phyloP scores from a whole-genome alignment of 306 rosid species.

The peach (Prunus persica) region Prunus_persica_NCBIv2 NC_034016.1:21651001-21651500 shows the following conservation, averaged over 20 bases:
- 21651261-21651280: neutral
- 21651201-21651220: slow-evolving; percentile 89
- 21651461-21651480: neutral
- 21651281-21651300: neutral
- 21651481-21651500: too few species aligned
- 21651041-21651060: slow-evolving; percentile 93
- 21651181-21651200: slow-evolving; percentile 98
- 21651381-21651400: neutral
- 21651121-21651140: neutral
- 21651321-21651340: neutral
- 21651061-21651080: slow-evolving; percentile 54
- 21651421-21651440: neutral
- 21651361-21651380: slow-evolving; percentile 17
- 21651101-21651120: neutral
- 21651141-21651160: slow-evolving; percentile 82
- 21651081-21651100: neutral
- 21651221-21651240: neutral
- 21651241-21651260: neutral
- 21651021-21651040: slow-evolving; percentile 99
- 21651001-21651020: slow-evolving; percentile 92
- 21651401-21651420: neutral
- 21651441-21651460: neutral
- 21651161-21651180: slow-evolving; percentile 78
- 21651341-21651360: neutral
- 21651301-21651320: neutral